Percentiles rank a stretch among this genome's conserved stretches.
These are phyloP conservation scores for Phytophthora melonis DNA, from an alignment of 352 stramenopile genomes.

Conservation along the genomic window DNA sequence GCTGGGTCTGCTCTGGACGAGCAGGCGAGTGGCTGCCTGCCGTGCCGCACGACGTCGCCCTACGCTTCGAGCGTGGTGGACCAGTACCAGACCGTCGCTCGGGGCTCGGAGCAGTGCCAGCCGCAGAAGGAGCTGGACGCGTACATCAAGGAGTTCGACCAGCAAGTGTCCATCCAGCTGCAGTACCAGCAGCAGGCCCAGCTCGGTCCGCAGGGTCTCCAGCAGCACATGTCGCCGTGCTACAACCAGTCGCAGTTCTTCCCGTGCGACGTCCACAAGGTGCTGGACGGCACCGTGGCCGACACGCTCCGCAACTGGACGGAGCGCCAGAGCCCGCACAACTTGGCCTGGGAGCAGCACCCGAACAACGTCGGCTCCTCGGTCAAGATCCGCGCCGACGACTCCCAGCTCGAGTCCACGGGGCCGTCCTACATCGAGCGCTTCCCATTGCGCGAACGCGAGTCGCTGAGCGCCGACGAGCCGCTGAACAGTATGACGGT, in stretches of 20 bases:
- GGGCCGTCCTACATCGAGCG: constrained; percentile 76
- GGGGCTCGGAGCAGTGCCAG: constrained; percentile 51
- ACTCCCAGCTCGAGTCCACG: constrained; percentile 45
- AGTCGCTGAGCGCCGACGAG: constrained; percentile 22
- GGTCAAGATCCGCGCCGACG: constrained; percentile 69
- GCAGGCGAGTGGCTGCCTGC: constrained; percentile 58
- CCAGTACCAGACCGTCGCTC: constrained; percentile 48
- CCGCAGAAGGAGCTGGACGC: constrained; percentile 78
- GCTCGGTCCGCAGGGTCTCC: constrained; percentile 65
- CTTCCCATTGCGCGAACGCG: constrained; percentile 62
- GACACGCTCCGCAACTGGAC: constrained; percentile 52
- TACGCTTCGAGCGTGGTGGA: constrained; percentile 58
- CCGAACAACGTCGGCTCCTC: constrained; percentile 69
- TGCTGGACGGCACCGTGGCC: constrained; percentile 69
- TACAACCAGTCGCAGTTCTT: constrained; percentile 87
- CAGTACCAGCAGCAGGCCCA: constrained; percentile 79
- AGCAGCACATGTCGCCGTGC: constrained; percentile 83
- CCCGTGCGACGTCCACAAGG: constrained; percentile 81
- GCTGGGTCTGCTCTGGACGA: constrained; percentile 4
- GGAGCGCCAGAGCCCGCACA: constrained; percentile 48
- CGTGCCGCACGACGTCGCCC: constrained; percentile 66
- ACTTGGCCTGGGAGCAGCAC: constrained; percentile 70
- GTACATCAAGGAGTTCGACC: constrained; percentile 86
- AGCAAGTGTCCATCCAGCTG: constrained; percentile 81
- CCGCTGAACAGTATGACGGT: constrained; percentile 38